Evolutionary conservation across 306 rosid genomes (phyloP).

Genomic region (Myrica gale): DNA sequence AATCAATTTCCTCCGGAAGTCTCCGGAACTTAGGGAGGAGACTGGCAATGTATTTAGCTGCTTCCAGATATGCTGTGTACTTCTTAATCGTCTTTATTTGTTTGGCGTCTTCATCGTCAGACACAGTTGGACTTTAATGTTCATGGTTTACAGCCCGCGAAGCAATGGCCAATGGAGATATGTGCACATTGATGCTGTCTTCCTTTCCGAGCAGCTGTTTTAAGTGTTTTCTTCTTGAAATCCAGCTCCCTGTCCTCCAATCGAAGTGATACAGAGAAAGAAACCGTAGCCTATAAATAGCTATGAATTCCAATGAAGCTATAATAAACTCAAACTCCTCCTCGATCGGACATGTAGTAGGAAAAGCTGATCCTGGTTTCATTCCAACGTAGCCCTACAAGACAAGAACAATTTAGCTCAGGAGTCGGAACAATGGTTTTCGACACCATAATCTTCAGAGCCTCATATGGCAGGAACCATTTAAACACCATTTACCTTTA

Average conservation of each 20-base stretch:
- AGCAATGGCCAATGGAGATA: conserved; percentile 14
- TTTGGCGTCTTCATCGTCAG: too few species aligned
- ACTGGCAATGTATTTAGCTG: conserved; percentile 47
- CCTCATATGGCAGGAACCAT: background rate
- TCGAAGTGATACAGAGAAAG: conserved; percentile 60
- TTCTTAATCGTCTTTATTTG: background rate
- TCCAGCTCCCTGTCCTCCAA: conserved; percentile 64
- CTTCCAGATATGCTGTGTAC: conserved; percentile 36
- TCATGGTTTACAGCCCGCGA: conserved; percentile 11
- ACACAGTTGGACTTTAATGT: too few species aligned
- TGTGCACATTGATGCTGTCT: conserved; percentile 17
- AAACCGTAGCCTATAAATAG: conserved; percentile 67
- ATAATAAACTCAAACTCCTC: conserved; percentile 39
- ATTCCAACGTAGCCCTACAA: conserved; percentile 65
- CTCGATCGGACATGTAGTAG: conserved; percentile 50
- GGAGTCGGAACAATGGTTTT: too few species aligned
- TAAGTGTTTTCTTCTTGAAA: conserved; percentile 42
- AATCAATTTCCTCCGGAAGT: conserved; percentile 41
- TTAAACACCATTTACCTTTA: conserved; percentile 57
- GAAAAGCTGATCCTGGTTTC: conserved; percentile 85
- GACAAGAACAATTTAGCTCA: background rate
- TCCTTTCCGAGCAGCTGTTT: conserved; percentile 36
- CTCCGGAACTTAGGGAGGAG: conserved; percentile 3
- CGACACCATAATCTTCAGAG: background rate
- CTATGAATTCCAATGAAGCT: conserved; percentile 64